These are phyloP conservation scores for Metschnikowia koreensis DNA, from an alignment of 805 yeast species.

Conservation along the genomic window DNA sequence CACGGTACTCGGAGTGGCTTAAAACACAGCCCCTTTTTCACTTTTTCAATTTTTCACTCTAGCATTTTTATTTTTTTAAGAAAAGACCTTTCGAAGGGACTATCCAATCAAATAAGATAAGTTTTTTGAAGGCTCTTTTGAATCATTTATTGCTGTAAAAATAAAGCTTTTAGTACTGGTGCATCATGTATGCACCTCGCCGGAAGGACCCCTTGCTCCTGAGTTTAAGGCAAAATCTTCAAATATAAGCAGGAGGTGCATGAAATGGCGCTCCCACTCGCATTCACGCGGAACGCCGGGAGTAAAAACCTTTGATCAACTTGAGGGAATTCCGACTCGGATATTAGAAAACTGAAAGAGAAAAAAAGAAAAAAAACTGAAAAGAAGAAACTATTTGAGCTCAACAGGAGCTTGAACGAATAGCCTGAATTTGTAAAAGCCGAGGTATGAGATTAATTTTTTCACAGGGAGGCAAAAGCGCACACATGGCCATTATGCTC, in stretches of 20 bases:
- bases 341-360: too few relatives aligned
- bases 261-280: not conserved
- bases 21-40: not conserved
- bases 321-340: too few relatives aligned
- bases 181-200: not conserved
- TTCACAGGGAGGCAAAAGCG: too few relatives aligned
- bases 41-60: too few relatives aligned
- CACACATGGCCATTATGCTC: too few relatives aligned
- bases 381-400: too few relatives aligned
- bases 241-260: not conserved
- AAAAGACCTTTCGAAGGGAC: not conserved
- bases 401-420: too few relatives aligned
- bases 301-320: not conserved
- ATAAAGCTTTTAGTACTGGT: too few relatives aligned
- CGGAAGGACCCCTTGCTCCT: not conserved
- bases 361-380: not conserved
- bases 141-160: too few relatives aligned
- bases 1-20: not conserved
- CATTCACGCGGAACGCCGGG: not conserved
- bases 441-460: too few relatives aligned
- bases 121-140: not conserved
- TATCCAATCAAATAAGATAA: not conserved
- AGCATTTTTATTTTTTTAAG: not conserved
- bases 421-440: too few relatives aligned
- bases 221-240: not conserved